Conservation (phyloP, 129 eudicot species). For the Centrapalus pauciflorus region DNA sequence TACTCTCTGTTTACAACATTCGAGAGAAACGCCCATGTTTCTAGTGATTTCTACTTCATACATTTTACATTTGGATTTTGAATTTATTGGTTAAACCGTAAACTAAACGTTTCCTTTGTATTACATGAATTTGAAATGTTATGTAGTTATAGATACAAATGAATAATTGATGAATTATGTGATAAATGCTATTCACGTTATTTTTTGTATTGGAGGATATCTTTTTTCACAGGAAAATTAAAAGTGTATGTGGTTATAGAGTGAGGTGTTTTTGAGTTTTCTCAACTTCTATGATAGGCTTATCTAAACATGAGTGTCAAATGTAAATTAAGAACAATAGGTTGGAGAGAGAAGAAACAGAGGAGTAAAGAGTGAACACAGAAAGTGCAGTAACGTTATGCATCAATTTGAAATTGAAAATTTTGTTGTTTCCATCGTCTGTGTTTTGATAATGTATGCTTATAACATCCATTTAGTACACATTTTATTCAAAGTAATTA, state of each 20-base stretch:
- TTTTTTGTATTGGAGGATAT: not conserved
- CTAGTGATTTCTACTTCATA: too few species aligned
- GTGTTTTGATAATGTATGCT: not conserved
- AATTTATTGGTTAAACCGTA: slow-evolving; percentile 1
- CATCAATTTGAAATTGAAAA: not conserved
- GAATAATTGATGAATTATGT: not conserved
- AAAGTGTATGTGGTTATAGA: too few species aligned
- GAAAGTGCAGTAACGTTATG: not conserved
- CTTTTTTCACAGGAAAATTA: not conserved
- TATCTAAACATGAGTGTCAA: not conserved
- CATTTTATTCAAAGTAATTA: not conserved
- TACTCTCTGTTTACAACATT: not conserved
- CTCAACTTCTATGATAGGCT: not conserved
- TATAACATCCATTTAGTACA: not conserved
- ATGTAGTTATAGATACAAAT: too few species aligned
- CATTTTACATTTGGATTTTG: not conserved
- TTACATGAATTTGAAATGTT: too few species aligned
- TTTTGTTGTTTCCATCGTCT: not conserved
- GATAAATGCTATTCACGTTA: not conserved
- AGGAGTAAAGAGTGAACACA: not conserved
- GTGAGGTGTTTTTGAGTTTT: not conserved
- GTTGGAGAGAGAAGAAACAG: not conserved
- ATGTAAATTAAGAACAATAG: not conserved
- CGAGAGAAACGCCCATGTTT: too few species aligned
- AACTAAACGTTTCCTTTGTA: too few species aligned